Conservation (phyloP, 305 asterid genomes). For the Rubia balearica region DNA sequence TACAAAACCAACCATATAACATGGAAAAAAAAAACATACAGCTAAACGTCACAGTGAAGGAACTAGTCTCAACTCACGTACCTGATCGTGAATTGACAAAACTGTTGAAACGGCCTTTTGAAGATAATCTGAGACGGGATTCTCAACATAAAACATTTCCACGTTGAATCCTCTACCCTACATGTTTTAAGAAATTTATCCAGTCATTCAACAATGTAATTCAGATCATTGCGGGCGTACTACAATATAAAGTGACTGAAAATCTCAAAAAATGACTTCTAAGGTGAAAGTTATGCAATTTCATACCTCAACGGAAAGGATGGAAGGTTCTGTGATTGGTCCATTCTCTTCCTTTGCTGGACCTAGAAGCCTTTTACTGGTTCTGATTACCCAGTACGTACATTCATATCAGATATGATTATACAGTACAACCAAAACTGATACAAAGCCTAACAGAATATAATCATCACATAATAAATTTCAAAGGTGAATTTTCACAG, state of each 20-base stretch:
- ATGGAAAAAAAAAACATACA: neutral
- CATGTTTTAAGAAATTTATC: constrained; percentile 17
- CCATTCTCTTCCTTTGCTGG: constrained; percentile 41
- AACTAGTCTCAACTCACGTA: constrained; percentile 15
- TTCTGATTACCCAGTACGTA: constrained; percentile 17
- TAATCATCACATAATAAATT: neutral
- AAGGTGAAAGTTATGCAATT: neutral
- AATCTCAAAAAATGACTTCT: neutral
- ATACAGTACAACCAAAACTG: constrained; percentile 10
- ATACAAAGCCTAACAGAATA: constrained; percentile 12
- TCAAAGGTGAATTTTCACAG: neutral
- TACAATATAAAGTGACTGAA: neutral
- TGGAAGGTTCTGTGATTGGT: constrained; percentile 67
- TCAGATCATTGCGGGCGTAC: neutral
- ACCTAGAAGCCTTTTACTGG: constrained; percentile 48
- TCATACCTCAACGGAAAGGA: constrained; percentile 87
- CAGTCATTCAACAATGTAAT: constrained; percentile 12
- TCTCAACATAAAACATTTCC: constrained; percentile 66
- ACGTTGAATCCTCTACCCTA: constrained; percentile 95
- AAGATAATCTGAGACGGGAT: constrained; percentile 79
- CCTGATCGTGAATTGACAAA: constrained; percentile 74
- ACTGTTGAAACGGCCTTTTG: constrained; percentile 75
- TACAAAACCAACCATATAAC: neutral
- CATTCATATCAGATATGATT: constrained; percentile 10
- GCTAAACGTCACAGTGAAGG: no score